phyloP scores from a whole-genome alignment of 23 red algal genomes.

The Gracilaria vermiculophylla region DNA sequence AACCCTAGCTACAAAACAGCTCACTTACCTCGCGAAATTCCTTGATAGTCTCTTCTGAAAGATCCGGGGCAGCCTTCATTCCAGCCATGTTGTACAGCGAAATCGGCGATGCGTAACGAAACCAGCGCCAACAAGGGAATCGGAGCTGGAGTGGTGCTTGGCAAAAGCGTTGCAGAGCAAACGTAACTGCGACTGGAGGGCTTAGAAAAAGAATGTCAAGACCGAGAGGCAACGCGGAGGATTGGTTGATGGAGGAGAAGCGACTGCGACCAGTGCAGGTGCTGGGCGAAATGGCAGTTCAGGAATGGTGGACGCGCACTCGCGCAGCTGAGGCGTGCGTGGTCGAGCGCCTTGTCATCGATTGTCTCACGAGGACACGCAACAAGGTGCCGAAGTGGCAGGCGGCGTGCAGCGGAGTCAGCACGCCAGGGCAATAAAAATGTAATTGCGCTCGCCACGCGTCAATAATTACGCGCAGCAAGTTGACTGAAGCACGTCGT shows the following conservation, averaged over 20 bases:
- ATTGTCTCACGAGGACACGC: background rate
- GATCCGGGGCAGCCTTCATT: slow-evolving; percentile 25
- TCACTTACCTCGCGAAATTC: slow-evolving; percentile 67
- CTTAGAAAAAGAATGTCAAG: too few species aligned
- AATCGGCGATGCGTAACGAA: too few species aligned
- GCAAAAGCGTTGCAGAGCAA: background rate
- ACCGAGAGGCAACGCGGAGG: too few species aligned
- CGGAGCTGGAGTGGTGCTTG: background rate
- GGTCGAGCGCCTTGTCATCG: background rate
- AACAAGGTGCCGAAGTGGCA: background rate
- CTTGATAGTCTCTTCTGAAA: slow-evolving; percentile 75
- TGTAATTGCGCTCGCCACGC: background rate
- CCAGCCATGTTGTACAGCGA: slow-evolving; percentile 26
- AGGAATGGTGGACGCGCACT: background rate
- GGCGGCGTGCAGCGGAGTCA: background rate
- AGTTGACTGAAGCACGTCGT: slow-evolving; percentile 25
- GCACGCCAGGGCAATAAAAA: background rate
- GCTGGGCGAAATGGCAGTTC: too few species aligned
- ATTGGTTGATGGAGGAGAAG: too few species aligned
- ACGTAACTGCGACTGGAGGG: background rate
- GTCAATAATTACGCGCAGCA: background rate
- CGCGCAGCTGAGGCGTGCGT: background rate
- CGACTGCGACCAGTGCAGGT: too few species aligned
- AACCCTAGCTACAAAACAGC: background rate
- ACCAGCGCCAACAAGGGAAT: too few species aligned